Evolutionary conservation across 805 yeast species (phyloP).

Genomic region (Saccharomycopsis fermentans): DNA sequence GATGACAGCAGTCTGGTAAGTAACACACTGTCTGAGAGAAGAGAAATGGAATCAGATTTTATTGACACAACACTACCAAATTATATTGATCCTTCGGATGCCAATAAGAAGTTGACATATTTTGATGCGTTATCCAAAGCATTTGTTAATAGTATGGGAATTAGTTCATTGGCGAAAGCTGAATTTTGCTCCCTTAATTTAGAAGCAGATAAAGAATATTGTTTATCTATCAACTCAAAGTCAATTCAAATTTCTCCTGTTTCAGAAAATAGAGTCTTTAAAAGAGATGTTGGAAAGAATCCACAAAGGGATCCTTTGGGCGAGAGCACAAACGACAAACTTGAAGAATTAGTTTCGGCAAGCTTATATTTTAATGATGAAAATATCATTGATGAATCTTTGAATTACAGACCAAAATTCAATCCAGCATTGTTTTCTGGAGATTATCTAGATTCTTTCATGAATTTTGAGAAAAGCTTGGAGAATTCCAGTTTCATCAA

Average conservation of each 20-base stretch:
- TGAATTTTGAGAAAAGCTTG: background rate
- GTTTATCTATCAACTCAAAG: background rate
- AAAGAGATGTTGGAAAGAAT: background rate
- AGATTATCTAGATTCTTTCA: background rate
- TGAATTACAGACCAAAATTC: background rate
- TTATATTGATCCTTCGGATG: background rate
- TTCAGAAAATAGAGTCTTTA: background rate
- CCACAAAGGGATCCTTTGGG: too few relatives aligned
- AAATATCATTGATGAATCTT: background rate
- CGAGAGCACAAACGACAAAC: too few relatives aligned
- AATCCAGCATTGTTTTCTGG: background rate
- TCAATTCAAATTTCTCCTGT: background rate
- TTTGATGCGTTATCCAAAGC: background rate
- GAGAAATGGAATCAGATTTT: background rate
- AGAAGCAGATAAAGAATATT: background rate
- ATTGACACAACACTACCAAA: background rate
- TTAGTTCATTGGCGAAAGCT: background rate
- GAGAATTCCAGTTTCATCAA: too few relatives aligned
- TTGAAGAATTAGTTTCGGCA: background rate
- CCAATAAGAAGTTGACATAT: background rate
- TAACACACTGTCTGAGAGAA: background rate
- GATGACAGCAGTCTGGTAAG: background rate
- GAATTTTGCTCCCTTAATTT: background rate
- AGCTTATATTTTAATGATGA: background rate
- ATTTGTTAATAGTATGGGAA: background rate